These are phyloP conservation scores for Verticillium albo-atrum DNA, from an alignment of 2,329 filamentous ascomycete species.

Conservation along the genomic window DNA sequence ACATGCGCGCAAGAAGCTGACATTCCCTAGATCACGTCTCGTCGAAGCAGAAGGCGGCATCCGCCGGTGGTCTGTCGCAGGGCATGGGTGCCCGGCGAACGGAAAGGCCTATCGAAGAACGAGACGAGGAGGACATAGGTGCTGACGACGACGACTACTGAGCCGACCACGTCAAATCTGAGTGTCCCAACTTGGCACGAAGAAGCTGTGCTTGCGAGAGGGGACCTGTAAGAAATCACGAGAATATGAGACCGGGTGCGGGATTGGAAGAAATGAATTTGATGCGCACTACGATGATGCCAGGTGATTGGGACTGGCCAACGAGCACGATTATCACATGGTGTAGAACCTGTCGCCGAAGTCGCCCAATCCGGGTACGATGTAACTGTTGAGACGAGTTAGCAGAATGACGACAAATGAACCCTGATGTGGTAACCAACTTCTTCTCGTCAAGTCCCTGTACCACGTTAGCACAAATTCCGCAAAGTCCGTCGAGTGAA, in stretches of 20 bases:
- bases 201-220: not conserved
- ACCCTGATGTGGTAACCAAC: constrained; percentile 47
- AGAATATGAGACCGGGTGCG: not conserved
- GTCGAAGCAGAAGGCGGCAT: not conserved
- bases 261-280: not conserved
- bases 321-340: constrained; percentile 46
- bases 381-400: constrained; percentile 65
- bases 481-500: not conserved
- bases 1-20: not conserved
- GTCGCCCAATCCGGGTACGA: constrained; percentile 88
- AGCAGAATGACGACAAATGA: constrained; percentile 20
- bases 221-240: not conserved
- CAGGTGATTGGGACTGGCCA: not conserved
- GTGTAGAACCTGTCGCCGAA: constrained; percentile 97
- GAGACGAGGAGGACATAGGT: constrained; percentile 49
- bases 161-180: constrained; percentile 13
- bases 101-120: constrained; percentile 27
- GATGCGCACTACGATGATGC: not conserved
- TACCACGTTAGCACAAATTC: not conserved
- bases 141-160: constrained; percentile 54
- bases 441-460: constrained; percentile 94
- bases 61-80: not conserved
- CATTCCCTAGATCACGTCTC: not conserved
- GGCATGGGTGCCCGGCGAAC: constrained; percentile 3
- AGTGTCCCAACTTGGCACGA: not conserved